A percentile compares a stretch with the other conserved stretches of the same genome.
Conservation (phyloP, 1,139 yeast genomes). For the Blastobotrys arbuscula region DNA sequence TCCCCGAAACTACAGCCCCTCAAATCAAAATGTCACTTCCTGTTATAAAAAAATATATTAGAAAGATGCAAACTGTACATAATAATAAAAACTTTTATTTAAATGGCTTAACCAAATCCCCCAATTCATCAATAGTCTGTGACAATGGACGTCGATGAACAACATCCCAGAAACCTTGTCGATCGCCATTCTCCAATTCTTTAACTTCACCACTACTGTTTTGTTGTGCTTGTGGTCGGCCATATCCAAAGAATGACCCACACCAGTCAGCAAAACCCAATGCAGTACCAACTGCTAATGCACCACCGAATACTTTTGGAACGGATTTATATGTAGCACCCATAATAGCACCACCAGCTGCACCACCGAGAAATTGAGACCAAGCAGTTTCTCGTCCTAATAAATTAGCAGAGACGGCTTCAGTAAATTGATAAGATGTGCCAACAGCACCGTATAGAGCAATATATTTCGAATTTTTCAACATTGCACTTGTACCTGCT, state of each 20-base stretch:
- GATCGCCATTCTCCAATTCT: slow-evolving; percentile 38
- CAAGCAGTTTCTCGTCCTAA: slow-evolving; percentile 42
- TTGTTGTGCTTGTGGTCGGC: slow-evolving; percentile 31
- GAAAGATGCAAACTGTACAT: no score
- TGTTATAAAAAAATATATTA: no score
- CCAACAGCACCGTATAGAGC: slow-evolving; percentile 27
- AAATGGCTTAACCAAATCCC: slow-evolving; percentile 36
- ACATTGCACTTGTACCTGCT: slow-evolving; percentile 18
- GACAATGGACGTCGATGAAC: slow-evolving; percentile 78
- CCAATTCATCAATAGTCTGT: slow-evolving; percentile 72
- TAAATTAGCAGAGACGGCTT: slow-evolving; percentile 39
- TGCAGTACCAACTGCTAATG: slow-evolving; percentile 36
- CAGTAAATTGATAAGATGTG: slow-evolving; percentile 38
- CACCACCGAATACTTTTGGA: slow-evolving; percentile 44
- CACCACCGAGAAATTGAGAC: slow-evolving; percentile 47
- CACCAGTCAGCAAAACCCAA: slow-evolving; percentile 42
- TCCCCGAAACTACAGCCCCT: no score
- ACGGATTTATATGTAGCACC: slow-evolving; percentile 39
- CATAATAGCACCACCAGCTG: slow-evolving; percentile 43
- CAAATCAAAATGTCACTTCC: no score
- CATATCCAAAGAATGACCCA: slow-evolving; percentile 40
- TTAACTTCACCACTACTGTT: slow-evolving; percentile 27
- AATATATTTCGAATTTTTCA: slow-evolving; percentile 12
- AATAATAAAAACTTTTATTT: no score
- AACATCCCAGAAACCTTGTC: slow-evolving; percentile 78